Conservation (phyloP, 1,139 yeast genomes). For the Sporopachydermia cereana region DNA sequence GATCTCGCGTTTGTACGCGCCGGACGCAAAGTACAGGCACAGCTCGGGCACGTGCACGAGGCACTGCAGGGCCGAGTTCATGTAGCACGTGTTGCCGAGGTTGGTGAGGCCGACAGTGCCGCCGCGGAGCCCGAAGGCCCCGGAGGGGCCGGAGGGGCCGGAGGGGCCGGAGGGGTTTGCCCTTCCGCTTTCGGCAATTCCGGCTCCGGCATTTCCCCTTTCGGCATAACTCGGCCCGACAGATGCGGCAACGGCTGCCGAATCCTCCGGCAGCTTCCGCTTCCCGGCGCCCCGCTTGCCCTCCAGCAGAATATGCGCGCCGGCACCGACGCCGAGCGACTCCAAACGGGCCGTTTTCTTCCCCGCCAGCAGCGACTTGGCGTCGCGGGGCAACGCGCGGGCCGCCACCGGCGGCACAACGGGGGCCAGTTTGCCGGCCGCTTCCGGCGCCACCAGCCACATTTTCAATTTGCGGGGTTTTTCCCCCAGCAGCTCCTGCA, state of each 20-base stretch:
- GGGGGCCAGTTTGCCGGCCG: neutral
- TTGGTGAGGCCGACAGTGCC: slow-evolving; percentile 64
- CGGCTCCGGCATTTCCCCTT: no score
- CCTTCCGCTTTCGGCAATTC: no score
- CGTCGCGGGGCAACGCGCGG: neutral
- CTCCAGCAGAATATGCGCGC: neutral
- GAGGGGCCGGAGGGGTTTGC: no score
- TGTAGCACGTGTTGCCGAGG: slow-evolving; percentile 89
- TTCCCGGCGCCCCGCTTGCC: no score
- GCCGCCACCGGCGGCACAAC: neutral
- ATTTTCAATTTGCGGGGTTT: neutral
- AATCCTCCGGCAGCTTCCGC: neutral
- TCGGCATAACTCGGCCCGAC: no score
- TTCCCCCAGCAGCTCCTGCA: neutral
- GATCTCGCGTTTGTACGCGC: slow-evolving; percentile 53
- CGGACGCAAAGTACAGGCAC: slow-evolving; percentile 56
- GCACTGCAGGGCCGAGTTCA: slow-evolving; percentile 95
- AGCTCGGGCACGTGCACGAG: slow-evolving; percentile 79
- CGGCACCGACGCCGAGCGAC: neutral
- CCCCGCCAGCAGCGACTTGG: neutral
- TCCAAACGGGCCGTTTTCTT: neutral
- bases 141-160: no score
- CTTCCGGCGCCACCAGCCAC: neutral
- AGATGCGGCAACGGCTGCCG: no score
- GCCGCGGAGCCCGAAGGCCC: neutral